phyloP scores from a whole-genome alignment of 345 rosid genomes.

The Firmiana major region DNA sequence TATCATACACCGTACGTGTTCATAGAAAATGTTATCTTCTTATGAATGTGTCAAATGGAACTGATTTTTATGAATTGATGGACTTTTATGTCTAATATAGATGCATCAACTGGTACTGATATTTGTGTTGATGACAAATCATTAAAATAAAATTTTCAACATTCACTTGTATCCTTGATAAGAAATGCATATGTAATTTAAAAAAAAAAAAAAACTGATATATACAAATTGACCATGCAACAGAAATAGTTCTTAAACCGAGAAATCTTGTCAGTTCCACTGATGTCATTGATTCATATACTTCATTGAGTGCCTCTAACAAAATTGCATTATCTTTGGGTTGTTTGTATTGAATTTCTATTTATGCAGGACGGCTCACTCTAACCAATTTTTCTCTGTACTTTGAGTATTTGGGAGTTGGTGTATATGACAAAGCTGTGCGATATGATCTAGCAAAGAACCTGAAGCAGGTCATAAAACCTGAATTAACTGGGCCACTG shows the following conservation, averaged over 20 bases:
- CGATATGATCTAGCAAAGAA: slow-evolving; percentile 77
- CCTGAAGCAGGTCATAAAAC: slow-evolving; percentile 79
- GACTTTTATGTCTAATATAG: neutral
- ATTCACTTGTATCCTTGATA: neutral
- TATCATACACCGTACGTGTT: neutral
- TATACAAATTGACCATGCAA: neutral
- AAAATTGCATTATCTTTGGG: neutral
- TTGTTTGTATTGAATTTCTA: slow-evolving; percentile 21
- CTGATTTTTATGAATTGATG: slow-evolving; percentile 1
- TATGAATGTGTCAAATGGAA: neutral
- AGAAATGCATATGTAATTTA: neutral
- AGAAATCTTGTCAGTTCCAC: neutral
- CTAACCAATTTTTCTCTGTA: slow-evolving; percentile 78
- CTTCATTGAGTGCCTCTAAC: slow-evolving; percentile 11
- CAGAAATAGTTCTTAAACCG: neutral
- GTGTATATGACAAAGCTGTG: slow-evolving; percentile 65
- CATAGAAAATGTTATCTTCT: slow-evolving; percentile 1
- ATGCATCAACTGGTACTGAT: neutral
- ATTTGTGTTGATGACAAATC: neutral
- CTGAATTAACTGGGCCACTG: slow-evolving; percentile 89
- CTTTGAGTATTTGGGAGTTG: slow-evolving; percentile 88
- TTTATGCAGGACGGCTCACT: slow-evolving; percentile 72
- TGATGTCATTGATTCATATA: slow-evolving; percentile 2
- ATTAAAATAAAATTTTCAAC: neutral
- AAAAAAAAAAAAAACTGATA: neutral